These are phyloP conservation scores for Camelina laxa DNA, from an alignment of 345 rosid genomes.

Conservation along the genomic window DNA sequence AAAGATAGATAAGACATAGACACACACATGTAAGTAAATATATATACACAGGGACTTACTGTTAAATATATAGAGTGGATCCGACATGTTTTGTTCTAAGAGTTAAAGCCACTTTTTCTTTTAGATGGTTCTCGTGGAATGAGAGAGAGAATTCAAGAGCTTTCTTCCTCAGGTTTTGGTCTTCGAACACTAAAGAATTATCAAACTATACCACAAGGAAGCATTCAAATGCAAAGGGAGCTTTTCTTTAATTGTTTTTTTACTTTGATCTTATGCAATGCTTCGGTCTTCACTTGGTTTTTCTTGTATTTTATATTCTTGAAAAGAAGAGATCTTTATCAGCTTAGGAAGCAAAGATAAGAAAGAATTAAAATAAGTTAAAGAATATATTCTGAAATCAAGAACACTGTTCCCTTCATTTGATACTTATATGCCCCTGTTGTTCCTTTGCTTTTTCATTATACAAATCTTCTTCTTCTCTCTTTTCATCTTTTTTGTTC, in stretches of 20 bases:
- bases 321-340: slow-evolving; percentile 39
- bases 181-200: slow-evolving; percentile 25
- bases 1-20: slow-evolving; percentile 22
- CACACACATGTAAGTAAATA: not conserved
- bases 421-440: slow-evolving; percentile 45
- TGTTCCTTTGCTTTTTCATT: slow-evolving; percentile 9
- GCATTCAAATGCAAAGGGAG: slow-evolving; percentile 20
- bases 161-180: slow-evolving; percentile 32
- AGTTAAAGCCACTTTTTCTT: slow-evolving; percentile 37
- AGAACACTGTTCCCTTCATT: slow-evolving; percentile 45
- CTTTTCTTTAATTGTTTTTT: not conserved
- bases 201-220: slow-evolving; percentile 13
- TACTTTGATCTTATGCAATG: slow-evolving; percentile 13
- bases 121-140: slow-evolving; percentile 24
- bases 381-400: slow-evolving; percentile 40
- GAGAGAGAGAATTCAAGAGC: slow-evolving; percentile 37
- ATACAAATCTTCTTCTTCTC: slow-evolving; percentile 23
- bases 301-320: not conserved
- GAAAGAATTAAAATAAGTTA: slow-evolving; percentile 30
- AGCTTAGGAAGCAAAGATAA: slow-evolving; percentile 39
- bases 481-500: not conserved
- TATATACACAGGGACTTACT: slow-evolving; percentile 22
- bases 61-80: slow-evolving; percentile 37
- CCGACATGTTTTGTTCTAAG: slow-evolving; percentile 39
- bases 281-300: slow-evolving; percentile 21